Evolutionary conservation across 257 asterid genomes (phyloP).

Genomic region (Fraxinus pennsylvanica): DNA sequence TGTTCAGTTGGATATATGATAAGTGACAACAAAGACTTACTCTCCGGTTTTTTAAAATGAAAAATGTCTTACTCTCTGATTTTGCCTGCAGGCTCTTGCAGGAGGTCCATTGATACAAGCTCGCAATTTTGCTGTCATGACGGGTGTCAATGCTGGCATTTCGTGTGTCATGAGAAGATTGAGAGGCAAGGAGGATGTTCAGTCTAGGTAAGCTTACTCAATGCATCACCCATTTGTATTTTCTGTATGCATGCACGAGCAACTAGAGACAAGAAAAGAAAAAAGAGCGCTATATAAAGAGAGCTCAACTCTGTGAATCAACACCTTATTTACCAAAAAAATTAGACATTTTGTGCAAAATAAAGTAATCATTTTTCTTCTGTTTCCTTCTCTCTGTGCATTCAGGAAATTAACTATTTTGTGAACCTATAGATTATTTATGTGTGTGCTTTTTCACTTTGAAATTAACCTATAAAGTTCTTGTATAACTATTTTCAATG

Average conservation of each 20-base stretch:
- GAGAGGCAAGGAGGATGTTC: constrained; percentile 93
- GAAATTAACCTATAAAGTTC: background rate
- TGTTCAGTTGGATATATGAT: background rate
- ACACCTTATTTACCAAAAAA: background rate
- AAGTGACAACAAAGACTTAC: background rate
- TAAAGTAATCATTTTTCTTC: background rate
- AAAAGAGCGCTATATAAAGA: background rate
- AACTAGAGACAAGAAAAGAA: background rate
- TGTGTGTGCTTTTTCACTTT: background rate
- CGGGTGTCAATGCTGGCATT: constrained; percentile 91
- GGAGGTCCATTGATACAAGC: constrained; percentile 92
- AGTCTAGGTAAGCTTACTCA: constrained; percentile 58
- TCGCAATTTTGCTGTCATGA: constrained; percentile 93
- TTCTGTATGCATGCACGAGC: background rate
- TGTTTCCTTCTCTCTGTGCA: background rate
- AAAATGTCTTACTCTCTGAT: background rate
- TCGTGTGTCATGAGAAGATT: constrained; percentile 83
- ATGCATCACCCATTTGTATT: constrained; percentile 8
- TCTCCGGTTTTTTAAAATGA: background rate
- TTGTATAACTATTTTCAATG: background rate
- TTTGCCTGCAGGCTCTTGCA: constrained; percentile 64
- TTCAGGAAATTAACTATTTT: background rate
- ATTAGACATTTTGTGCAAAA: background rate
- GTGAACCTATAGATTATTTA: background rate
- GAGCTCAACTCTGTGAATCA: background rate